Evolutionary conservation across 78 protist genomes (phyloP), one percentile per base, ranked within the genome.

Genomic region (Dictyostelium firmibasis): DNA sequence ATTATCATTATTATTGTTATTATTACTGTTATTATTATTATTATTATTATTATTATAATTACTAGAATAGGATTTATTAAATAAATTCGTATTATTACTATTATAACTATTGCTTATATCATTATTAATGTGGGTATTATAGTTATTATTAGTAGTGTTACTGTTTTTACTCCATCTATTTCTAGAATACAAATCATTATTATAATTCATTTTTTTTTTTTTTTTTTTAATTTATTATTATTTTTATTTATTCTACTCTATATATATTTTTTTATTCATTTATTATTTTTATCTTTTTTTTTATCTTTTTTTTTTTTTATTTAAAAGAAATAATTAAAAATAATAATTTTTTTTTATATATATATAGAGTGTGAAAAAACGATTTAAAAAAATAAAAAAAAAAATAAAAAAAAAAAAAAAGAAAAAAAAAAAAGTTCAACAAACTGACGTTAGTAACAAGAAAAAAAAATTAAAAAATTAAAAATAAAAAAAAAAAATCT

Each of bases 121-220:
- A 72, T 33, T 72, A 72, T 72, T 72, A 33, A 16, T 72, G 16
- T 31, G 13, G 16, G 79, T 72, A 72, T 33, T 33, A 57, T 57
- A 57, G 13, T 16, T 72, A 72, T 72, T 33, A 70, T 70, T 70
- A 29, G 43, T 31, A 29, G 10, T 29, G 38, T 20, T 72, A 29
- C n/a, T 33, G 14, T 33, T 16, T 72, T 72, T 72, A 67, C 75
- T 67, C 29, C 75, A 23, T 72, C 79, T 72, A 33, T 72, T 72
- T 72, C 79, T 72, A 33, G 79, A 72, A 72, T 72, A 72, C 33
- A 72, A 72, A 72, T 72, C 79, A 18, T 33, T 72, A 72, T 72
- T 72, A 72, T 72, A 72, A 72, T 33, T 72, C 79, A 72, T 72
- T 27, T 23, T 23, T 23, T 20, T 60, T 23, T 67, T 23, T 23